Evolutionary conservation across 2,329 filamentous ascomycete genomes (phyloP).

Genomic region (Ascochyta rabiei): DNA sequence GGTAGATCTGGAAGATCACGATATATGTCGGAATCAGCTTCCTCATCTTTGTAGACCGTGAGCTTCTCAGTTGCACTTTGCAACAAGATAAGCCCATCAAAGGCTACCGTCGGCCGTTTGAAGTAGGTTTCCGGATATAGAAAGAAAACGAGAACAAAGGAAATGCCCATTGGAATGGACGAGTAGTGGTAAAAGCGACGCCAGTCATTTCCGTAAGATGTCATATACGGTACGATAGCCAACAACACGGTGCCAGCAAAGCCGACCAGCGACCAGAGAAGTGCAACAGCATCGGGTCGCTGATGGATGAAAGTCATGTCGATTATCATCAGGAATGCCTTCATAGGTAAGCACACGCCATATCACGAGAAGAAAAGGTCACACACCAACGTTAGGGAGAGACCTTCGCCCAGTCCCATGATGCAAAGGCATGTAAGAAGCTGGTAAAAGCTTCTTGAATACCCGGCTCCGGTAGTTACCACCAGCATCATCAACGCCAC

Average conservation of each 20-base stretch:
- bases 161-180: conserved; percentile 30
- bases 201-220: conserved; percentile 38
- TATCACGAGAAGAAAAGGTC: background rate
- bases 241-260: conserved; percentile 33
- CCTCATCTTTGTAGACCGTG: conserved; percentile 44
- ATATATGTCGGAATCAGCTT: conserved; percentile 33
- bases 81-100: conserved; percentile 49
- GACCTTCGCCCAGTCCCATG: conserved; percentile 42
- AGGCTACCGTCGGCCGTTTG: conserved; percentile 50
- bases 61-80: conserved; percentile 50
- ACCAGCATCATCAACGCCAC: conserved; percentile 35
- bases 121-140: conserved; percentile 51
- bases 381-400: conserved; percentile 39
- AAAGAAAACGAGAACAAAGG: conserved; percentile 39
- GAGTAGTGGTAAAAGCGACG: conserved; percentile 43
- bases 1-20: conserved; percentile 31
- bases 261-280: conserved; percentile 43
- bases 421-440: conserved; percentile 41
- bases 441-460: conserved; percentile 32
- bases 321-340: conserved; percentile 48
- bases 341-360: background rate
- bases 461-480: conserved; percentile 35
- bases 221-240: conserved; percentile 35
- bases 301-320: conserved; percentile 51
- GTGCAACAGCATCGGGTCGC: conserved; percentile 43